Evolutionary conservation across 169 alveolate species (phyloP), one percentile per base, ranked within the genome.

Genomic region (Plasmodium coatneyi): DNA sequence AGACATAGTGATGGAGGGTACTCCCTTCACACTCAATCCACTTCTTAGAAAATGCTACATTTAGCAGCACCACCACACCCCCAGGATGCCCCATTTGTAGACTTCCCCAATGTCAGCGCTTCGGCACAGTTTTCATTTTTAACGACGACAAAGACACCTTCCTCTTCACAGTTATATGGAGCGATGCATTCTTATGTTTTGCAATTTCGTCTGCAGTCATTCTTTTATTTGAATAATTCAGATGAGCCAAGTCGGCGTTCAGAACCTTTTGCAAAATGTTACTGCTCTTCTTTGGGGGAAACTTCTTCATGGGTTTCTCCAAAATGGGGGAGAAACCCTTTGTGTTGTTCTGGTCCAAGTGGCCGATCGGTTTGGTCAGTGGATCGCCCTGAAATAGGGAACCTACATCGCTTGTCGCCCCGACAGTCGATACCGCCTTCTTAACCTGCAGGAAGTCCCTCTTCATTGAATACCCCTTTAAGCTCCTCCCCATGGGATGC

Each of bases 161-260:
- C 32, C 83, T 86, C 86, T 86, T 78, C 36, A 74, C 56, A 74
- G 66, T 32, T 70, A 83, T 86, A 25, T 86, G 84, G 80, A 86
- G 84, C 34, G 90, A 71, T 25, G 90, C 82, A 49, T 87, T 87
- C 81, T 79, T 56, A 39, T 72, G 92, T n/a, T 87, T 87, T 1
- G 87, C 83, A 60, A 78, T 78, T 87, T 87, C 93, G 2, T 87
- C 79, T 60, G 89, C 83, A 22, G 90, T n/a, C 87, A 87, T 87
- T 52, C 79, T 52, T 54, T 76, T 86, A 7, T 10, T 86, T 5
- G 28, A 16, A 84, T 43, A 19, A 87, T 87, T 79, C 39, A 87
- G 71, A 79, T 87, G 36, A 6, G 54, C 70, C 39, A 87, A 72
- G 60, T 84, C 92, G 0, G 92, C 80, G 32, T 87, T 71, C 34